These are phyloP conservation scores for Podospora pseudopauciseta DNA, from an alignment of 495 filamentous ascomycete genomes.

Conservation along the genomic window DNA sequence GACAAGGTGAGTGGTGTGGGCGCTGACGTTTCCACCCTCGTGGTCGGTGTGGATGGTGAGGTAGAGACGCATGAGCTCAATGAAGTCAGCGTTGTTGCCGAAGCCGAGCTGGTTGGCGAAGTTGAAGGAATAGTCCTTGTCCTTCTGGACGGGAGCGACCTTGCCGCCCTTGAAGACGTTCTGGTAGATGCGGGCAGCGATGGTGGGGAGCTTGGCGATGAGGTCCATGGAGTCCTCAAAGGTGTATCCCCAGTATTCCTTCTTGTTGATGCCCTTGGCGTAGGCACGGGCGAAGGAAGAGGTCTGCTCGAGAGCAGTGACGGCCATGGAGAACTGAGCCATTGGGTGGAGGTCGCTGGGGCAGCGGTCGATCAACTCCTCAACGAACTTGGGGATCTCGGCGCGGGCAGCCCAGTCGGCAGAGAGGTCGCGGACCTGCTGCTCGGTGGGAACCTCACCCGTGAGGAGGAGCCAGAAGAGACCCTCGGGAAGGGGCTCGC, in stretches of 20 bases:
- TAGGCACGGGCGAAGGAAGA: constrained; percentile 97
- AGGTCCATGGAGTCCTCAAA: constrained; percentile 99
- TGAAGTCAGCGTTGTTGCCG: constrained; percentile 90
- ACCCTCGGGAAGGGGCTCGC: constrained; percentile 96
- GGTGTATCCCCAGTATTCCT: constrained; percentile 98
- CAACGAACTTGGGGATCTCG: constrained; percentile 91
- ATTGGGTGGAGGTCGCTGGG: constrained; percentile 98
- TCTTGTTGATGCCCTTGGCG: constrained; percentile 97
- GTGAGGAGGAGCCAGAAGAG: constrained; percentile 99
- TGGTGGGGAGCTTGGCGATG: constrained; percentile 98
- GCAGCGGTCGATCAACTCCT: constrained; percentile 99
- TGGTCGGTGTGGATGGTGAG: constrained; percentile 99
- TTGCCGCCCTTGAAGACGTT: constrained; percentile 99
- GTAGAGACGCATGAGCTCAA: constrained; percentile 97
- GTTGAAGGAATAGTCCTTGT: constrained; percentile 98
- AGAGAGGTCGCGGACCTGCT: constrained; percentile 95
- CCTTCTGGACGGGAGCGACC: constrained; percentile 89
- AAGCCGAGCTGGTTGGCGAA: constrained; percentile 98
- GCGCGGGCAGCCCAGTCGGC: constrained; percentile 98
- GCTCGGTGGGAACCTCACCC: constrained; percentile 91
- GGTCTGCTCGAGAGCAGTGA: constrained; percentile 96
- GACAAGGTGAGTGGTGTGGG: constrained; percentile 97
- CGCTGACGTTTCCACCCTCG: constrained; percentile 97
- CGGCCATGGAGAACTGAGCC: constrained; percentile 97
- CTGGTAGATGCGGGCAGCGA: constrained; percentile 97